Percentiles rank a stretch among this genome's conserved stretches.
Evolutionary conservation across 2,329 filamentous ascomycete species (phyloP).

Genomic region (Orbilia javanica): DNA sequence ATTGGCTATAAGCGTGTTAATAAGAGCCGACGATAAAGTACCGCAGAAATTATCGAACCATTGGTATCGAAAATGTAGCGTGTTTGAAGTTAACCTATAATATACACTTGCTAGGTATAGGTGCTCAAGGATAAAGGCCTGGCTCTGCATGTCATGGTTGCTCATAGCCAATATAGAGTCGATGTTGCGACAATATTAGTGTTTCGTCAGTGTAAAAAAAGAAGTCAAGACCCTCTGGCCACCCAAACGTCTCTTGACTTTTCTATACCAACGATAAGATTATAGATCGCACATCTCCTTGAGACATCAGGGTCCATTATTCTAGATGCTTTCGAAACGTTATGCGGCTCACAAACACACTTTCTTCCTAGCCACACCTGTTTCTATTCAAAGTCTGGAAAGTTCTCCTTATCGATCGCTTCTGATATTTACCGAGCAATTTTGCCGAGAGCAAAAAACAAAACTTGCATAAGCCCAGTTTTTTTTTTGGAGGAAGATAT

Average conservation of each 20-base stretch:
- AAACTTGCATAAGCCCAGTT: slow-evolving; percentile 24
- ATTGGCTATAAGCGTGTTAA: slow-evolving; percentile 56
- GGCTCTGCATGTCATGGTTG: slow-evolving; percentile 43
- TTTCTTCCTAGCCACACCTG: background rate
- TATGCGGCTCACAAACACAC: slow-evolving; percentile 3
- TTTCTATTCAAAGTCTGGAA: slow-evolving; percentile 6
- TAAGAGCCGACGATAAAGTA: slow-evolving; percentile 56
- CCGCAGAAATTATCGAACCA: slow-evolving; percentile 39
- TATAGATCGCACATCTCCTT: slow-evolving; percentile 6
- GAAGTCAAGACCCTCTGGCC: too few species aligned
- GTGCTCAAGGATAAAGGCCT: slow-evolving; percentile 26
- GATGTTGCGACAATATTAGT: slow-evolving; percentile 40
- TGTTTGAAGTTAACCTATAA: slow-evolving; percentile 30
- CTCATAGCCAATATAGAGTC: slow-evolving; percentile 32
- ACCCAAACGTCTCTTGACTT: slow-evolving; percentile 1
- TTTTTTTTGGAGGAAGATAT: background rate
- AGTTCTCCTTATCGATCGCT: slow-evolving; percentile 4
- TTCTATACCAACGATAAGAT: background rate
- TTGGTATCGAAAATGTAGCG: slow-evolving; percentile 40
- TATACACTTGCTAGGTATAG: slow-evolving; percentile 34
- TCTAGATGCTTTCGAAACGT: slow-evolving; percentile 24
- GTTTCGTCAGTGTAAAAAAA: slow-evolving; percentile 14
- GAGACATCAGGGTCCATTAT: slow-evolving; percentile 23
- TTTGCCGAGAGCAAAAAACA: slow-evolving; percentile 36
- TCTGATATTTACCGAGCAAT: slow-evolving; percentile 37